Evolutionary conservation across 805 yeast genomes (phyloP).

Genomic region (Hanseniaspora lachancei): DNA sequence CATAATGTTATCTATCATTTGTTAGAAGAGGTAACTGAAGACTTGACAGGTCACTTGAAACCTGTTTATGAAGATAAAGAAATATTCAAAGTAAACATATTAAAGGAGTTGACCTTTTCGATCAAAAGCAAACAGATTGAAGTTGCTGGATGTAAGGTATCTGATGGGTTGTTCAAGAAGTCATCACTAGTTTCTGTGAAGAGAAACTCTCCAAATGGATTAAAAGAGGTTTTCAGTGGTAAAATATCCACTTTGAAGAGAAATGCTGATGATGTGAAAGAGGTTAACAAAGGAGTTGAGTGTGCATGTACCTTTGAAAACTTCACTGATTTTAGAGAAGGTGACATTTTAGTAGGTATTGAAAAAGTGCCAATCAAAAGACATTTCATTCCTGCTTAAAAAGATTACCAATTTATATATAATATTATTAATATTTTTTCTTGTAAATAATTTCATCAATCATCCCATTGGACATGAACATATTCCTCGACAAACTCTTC

Average conservation of each 20-base stretch:
- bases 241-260: slow-evolving; percentile 61
- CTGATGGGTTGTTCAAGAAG: slow-evolving; percentile 52
- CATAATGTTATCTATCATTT: slow-evolving; percentile 78
- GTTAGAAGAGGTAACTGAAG: slow-evolving; percentile 67
- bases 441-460: slow-evolving; percentile 16
- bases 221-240: slow-evolving; percentile 36
- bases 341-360: slow-evolving; percentile 61
- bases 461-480: slow-evolving; percentile 84
- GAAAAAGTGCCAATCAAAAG: slow-evolving; percentile 49
- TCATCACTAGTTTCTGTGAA: slow-evolving; percentile 47
- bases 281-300: slow-evolving; percentile 73
- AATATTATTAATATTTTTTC: neutral
- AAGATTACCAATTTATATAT: neutral
- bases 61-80: slow-evolving; percentile 57
- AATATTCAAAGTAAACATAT: slow-evolving; percentile 52
- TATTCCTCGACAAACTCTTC: slow-evolving; percentile 52
- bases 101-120: slow-evolving; percentile 59
- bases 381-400: neutral
- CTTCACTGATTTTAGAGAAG: slow-evolving; percentile 58
- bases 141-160: slow-evolving; percentile 81
- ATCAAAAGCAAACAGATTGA: slow-evolving; percentile 41
- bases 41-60: slow-evolving; percentile 44
- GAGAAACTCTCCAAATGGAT: slow-evolving; percentile 31
- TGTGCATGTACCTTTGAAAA: slow-evolving; percentile 69
- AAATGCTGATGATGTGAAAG: slow-evolving; percentile 63